Percentiles rank a stretch among this genome's conserved stretches.
phyloP scores from a whole-genome alignment of 495 filamentous ascomycete genomes.

The Chaetomium tenue region DNA sequence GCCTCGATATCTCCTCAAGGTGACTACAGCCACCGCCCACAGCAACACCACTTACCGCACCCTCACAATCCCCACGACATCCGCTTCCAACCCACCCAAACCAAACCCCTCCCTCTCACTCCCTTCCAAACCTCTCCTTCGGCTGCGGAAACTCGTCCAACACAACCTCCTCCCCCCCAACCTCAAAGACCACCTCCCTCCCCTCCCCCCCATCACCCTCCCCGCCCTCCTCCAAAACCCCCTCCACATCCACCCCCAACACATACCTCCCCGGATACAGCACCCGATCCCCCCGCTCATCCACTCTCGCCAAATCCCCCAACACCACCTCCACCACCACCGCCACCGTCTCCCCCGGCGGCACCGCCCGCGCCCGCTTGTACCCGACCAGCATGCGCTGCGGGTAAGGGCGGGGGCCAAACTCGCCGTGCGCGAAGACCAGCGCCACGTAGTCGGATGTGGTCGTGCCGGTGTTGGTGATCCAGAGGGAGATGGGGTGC shows the following conservation, averaged over 20 bases:
- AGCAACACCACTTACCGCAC: too few species aligned
- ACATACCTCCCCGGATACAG: constrained; percentile 64
- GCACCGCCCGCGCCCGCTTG: constrained; percentile 43
- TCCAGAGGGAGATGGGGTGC: constrained; percentile 37
- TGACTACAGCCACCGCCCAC: too few species aligned
- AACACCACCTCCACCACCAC: constrained; percentile 53
- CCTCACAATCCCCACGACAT: too few species aligned
- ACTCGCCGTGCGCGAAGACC: constrained; percentile 49
- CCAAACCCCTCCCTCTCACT: neutral
- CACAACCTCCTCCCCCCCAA: constrained; percentile 43
- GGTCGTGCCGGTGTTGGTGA: constrained; percentile 43
- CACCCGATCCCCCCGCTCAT: constrained; percentile 55
- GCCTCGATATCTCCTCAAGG: neutral
- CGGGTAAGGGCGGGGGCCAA: constrained; percentile 59
- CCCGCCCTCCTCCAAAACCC: constrained; percentile 16
- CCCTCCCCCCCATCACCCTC: neutral
- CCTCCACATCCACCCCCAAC: constrained; percentile 49
- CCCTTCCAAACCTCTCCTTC: neutral
- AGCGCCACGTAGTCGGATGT: constrained; percentile 59
- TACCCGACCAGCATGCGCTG: constrained; percentile 62
- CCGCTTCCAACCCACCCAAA: too few species aligned
- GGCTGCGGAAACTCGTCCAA: constrained; percentile 49
- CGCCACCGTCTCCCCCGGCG: constrained; percentile 38
- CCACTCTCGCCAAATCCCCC: constrained; percentile 44
- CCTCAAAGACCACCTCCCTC: constrained; percentile 37